A percentile compares a stretch with the other conserved stretches of the same genome.
phyloP scores from a whole-genome alignment of 2,329 filamentous ascomycete genomes.

The Byssoonygena ceratinophila region DNA sequence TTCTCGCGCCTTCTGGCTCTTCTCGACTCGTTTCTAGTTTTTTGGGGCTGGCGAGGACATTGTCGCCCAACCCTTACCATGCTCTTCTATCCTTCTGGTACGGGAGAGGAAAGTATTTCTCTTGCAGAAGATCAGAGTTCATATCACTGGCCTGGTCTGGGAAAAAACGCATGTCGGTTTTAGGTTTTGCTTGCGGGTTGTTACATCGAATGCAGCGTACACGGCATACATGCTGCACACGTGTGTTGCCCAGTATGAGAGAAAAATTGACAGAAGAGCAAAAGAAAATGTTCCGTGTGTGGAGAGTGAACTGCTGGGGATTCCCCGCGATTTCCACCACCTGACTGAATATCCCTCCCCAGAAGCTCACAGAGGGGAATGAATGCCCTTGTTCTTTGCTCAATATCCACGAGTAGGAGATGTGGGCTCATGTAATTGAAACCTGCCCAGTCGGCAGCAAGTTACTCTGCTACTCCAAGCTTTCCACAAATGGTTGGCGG shows the following conservation, averaged over 20 bases:
- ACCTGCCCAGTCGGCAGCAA: background rate
- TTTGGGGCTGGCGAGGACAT: too few relatives aligned
- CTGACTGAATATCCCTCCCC: background rate
- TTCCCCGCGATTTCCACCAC: background rate
- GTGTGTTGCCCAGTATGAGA: conserved; percentile 1
- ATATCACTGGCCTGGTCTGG: too few relatives aligned
- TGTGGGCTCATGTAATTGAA: conserved; percentile 1
- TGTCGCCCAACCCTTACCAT: too few relatives aligned
- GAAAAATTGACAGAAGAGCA: background rate
- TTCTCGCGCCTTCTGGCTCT: too few relatives aligned
- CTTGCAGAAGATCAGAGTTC: too few relatives aligned
- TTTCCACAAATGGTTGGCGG: background rate
- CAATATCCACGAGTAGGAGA: background rate
- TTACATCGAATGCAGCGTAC: conserved; percentile 3
- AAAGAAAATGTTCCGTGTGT: conserved; percentile 1
- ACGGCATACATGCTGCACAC: conserved; percentile 7
- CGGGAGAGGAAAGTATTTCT: background rate
- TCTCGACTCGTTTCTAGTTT: too few relatives aligned
- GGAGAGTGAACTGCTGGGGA: background rate
- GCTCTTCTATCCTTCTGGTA: too few relatives aligned
- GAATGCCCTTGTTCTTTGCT: background rate
- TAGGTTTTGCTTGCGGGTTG: background rate
- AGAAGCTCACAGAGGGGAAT: background rate
- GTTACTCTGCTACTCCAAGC: background rate
- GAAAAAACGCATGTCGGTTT: background rate